A percentile compares a stretch with the other conserved stretches of the same genome.
These are phyloP conservation scores for Termitomyces titanicus DNA, from an alignment of 768 basidiomycete species.

Conservation along the genomic window DNA sequence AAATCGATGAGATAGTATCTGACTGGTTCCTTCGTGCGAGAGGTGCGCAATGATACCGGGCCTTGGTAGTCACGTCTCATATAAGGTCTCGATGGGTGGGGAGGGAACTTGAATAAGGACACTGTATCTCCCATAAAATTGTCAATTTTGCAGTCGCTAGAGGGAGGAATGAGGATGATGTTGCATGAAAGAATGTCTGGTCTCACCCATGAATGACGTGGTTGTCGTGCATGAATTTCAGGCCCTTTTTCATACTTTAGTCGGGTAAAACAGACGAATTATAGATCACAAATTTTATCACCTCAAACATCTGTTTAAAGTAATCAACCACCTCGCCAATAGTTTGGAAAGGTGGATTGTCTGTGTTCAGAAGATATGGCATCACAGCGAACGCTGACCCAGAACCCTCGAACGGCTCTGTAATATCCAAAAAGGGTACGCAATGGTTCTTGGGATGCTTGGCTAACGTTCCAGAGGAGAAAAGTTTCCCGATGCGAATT, in stretches of 20 bases:
- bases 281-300: neutral
- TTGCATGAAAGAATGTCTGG: neutral
- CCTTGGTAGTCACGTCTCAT: neutral
- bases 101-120: neutral
- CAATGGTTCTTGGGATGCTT: conserved; percentile 1
- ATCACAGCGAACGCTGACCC: neutral
- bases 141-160: neutral
- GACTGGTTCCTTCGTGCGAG: neutral
- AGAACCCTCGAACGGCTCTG: neutral
- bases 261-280: neutral
- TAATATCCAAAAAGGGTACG: neutral
- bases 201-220: conserved; percentile 1
- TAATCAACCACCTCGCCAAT: neutral
- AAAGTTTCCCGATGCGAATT: neutral
- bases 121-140: conserved; percentile 2
- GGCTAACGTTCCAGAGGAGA: neutral
- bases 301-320: neutral
- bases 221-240: neutral
- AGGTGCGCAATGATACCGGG: neutral
- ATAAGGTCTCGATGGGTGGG: neutral
- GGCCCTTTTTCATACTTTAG: neutral
- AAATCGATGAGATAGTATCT: neutral
- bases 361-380: neutral
- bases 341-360: neutral
- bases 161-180: neutral